These are phyloP conservation scores for Suillus brevipes DNA, from an alignment of 768 basidiomycete genomes.

Conservation along the genomic window DNA sequence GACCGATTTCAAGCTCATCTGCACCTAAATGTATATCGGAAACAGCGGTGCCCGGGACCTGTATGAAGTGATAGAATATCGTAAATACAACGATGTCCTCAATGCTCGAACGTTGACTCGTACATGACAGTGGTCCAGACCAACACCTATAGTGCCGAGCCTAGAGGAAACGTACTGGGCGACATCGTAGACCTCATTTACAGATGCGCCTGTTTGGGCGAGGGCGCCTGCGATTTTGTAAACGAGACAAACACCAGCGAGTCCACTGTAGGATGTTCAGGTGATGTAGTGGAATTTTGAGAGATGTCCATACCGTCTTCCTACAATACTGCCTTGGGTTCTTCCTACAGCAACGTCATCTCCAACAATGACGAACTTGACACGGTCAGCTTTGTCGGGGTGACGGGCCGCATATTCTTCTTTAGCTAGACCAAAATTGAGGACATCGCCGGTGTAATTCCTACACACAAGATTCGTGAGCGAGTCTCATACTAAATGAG, in stretches of 20 bases:
- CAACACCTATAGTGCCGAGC: slow-evolving; percentile 82
- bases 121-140: slow-evolving; percentile 88
- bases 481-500: not conserved
- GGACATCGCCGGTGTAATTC: slow-evolving; percentile 88
- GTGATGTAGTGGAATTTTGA: not conserved
- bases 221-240: slow-evolving; percentile 92
- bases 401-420: slow-evolving; percentile 77
- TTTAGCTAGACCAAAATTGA: slow-evolving; percentile 89
- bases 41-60: slow-evolving; percentile 80
- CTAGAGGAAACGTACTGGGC: slow-evolving; percentile 67
- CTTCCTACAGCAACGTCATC: slow-evolving; percentile 89
- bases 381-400: slow-evolving; percentile 62
- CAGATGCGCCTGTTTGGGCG: slow-evolving; percentile 61
- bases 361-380: slow-evolving; percentile 81
- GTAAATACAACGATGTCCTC: not conserved
- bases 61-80: not conserved
- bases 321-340: slow-evolving; percentile 81
- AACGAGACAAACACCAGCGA: slow-evolving; percentile 79
- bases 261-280: slow-evolving; percentile 51
- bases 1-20: slow-evolving; percentile 82
- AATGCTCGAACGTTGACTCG: slow-evolving; percentile 11
- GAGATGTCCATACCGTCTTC: slow-evolving; percentile 55
- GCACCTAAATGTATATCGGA: slow-evolving; percentile 52
- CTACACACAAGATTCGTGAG: slow-evolving; percentile 34
- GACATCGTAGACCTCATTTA: slow-evolving; percentile 66